Evolutionary conservation across 805 yeast genomes (phyloP), one percentile per base, ranked within the genome.

Genomic region (Groenewaldozyma salmanticensis): DNA sequence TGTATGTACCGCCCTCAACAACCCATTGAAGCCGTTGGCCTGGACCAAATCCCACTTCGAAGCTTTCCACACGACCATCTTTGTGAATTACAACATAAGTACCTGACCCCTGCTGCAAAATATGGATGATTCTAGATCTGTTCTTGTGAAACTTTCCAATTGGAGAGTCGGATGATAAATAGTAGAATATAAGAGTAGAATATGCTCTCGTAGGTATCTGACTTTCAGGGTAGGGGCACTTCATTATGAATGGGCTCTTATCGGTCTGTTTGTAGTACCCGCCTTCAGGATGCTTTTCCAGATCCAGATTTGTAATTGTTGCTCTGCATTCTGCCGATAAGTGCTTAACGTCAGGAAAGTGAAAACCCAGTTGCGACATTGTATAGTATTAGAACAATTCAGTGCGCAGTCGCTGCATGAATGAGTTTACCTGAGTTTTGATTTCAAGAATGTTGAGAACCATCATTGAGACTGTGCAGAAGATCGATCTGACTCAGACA

Each of bases 21-120:
- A 75, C 77, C 79, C 79, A 75, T 53, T 75, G 81, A 33, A 71
- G 61, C 3, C 68, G 60, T 52, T 74, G 77, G 4, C 77, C 77
- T 9, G 57, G 57, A 46, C 72, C 65, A 46, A 72, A 72, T 0
- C 80, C 81, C 21, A 74, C 79, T 18, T 61, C 63, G 51, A 74
- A 75, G 1, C 72, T 60, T 42, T 71, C 69, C 16, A 75, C 54
- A 2, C 43, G 43, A 1, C 79, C 78, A 4, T 31, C 27, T 46
- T 71, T 63, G 39, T 72, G 66, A 3, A 75, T 57, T 13, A 73
- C 55, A 3, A 74, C 77, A 48, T 72, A 75, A 46, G 70, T 73
- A 3, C 79, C 81, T 31, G 71, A 60, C 1, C 81, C 79, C 31
- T 64, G 61, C 44, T 75, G 81, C 37, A 74, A 55, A 37, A 74